Percentiles rank a stretch among this genome's conserved stretches.
These are phyloP conservation scores for Pichia sp. DNA, from an alignment of 1,139 yeast genomes.

Conservation along the genomic window DNA sequence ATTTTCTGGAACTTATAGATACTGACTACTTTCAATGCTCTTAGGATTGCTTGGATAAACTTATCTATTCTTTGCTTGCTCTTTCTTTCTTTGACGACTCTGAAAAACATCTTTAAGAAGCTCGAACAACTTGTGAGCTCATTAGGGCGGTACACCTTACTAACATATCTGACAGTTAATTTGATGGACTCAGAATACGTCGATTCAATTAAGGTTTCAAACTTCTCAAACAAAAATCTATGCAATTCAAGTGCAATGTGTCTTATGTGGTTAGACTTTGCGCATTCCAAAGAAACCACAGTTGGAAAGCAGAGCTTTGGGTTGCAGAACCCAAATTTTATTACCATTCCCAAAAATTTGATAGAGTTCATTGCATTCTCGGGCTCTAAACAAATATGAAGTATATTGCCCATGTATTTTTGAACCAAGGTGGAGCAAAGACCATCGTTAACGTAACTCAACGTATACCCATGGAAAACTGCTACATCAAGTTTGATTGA, in stretches of 20 bases:
- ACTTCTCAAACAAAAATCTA: constrained; percentile 52
- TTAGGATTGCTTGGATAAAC: constrained; percentile 38
- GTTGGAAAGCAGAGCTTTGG: constrained; percentile 69
- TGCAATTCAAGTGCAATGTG: constrained; percentile 51
- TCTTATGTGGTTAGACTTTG: constrained; percentile 42
- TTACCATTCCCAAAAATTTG: constrained; percentile 49
- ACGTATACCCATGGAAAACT: constrained; percentile 50
- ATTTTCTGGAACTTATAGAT: constrained; percentile 42
- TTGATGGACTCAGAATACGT: constrained; percentile 63
- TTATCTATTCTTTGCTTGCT: constrained; percentile 48
- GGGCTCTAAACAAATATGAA: constrained; percentile 42
- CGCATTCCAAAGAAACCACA: constrained; percentile 63
- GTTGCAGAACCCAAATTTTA: constrained; percentile 65
- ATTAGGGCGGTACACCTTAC: constrained; percentile 27
- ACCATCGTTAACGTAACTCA: constrained; percentile 54
- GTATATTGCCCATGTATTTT: constrained; percentile 48
- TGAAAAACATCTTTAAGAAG: constrained; percentile 37
- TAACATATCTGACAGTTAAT: constrained; percentile 46
- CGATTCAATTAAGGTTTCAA: constrained; percentile 66
- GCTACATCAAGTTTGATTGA: constrained; percentile 40
- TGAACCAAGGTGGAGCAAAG: constrained; percentile 71
- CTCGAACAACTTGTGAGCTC: constrained; percentile 19
- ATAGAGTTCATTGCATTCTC: constrained; percentile 45
- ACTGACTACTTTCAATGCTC: constrained; percentile 36
- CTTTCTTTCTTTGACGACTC: constrained; percentile 41